Evolutionary conservation across 371 early-diverging fungal species (phyloP).

Genomic region (Mortierella sp.): DNA sequence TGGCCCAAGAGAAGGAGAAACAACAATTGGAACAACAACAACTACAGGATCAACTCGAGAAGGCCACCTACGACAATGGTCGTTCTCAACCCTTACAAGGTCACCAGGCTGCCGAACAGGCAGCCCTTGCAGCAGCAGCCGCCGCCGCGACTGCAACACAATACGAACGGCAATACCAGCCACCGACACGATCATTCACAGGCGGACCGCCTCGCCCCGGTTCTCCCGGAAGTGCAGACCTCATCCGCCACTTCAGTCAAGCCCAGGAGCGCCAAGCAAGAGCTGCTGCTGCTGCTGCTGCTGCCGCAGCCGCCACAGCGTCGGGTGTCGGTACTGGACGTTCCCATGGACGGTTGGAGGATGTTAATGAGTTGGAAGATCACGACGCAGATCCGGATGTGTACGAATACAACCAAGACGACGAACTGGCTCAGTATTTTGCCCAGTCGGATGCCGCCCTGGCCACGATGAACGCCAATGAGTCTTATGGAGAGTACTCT

Average conservation of each 20-base stretch:
- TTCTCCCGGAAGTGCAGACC: conserved; percentile 45
- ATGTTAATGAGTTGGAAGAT: conserved; percentile 5
- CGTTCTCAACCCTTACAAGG: background rate
- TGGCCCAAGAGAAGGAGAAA: conserved; percentile 48
- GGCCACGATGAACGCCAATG: conserved; percentile 17
- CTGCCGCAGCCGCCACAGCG: background rate
- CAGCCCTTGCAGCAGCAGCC: conserved; percentile 47
- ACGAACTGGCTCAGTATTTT: conserved; percentile 51
- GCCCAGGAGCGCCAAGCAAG: conserved; percentile 47
- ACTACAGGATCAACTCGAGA: conserved; percentile 19
- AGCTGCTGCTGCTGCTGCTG: conserved; percentile 19
- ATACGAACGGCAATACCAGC: conserved; percentile 20
- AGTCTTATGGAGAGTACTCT: conserved; percentile 23
- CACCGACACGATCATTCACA: conserved; percentile 1
- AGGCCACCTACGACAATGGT: conserved; percentile 21
- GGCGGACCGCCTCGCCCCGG: conserved; percentile 38
- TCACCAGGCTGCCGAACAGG: conserved; percentile 39
- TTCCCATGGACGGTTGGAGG: conserved; percentile 5
- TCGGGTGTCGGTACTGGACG: background rate
- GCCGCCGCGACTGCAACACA: conserved; percentile 35
- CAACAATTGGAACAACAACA: conserved; percentile 21
- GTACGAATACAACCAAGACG: conserved; percentile 54
- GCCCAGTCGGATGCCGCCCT: conserved; percentile 47
- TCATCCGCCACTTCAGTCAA: conserved; percentile 55
- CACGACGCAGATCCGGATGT: conserved; percentile 31